Base-by-base conservation (phyloP, 2,329 filamentous ascomycete species). In the Mariannaea elegans region DNA sequence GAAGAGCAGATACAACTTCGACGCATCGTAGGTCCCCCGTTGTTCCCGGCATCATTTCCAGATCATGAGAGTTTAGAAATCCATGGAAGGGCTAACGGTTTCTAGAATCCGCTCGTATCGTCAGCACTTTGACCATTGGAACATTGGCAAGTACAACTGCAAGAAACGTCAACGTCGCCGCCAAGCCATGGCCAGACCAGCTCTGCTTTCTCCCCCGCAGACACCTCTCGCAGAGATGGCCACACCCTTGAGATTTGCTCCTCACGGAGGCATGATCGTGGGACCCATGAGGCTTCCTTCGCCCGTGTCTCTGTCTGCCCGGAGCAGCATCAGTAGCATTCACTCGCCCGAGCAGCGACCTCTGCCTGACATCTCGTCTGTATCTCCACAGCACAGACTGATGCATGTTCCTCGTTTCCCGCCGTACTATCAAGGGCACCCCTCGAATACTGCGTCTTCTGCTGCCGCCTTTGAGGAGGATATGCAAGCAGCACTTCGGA, bases 111-210 rank as follows among this genome's bases (percentile, higher is more conserved):
- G 82, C 50, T 80, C 82, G 3, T 84, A 83, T 64, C 75, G 81
- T 18, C 80, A 80, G n/a, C 75, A 79, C 34, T 77, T 84, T 61
- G 75, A 79, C 21, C 74, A 70, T 58, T 84, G 82, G 82, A 65
- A 72, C 4, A 64, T 82, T 39, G 69, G 72, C 65, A 84, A 84
- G 67, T 84, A 84, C 69, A 81, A 78, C 52, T 76, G 77, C 66
- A 78, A 73, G 62, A 73, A 72, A 48, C 71, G 72, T 38, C 44
- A 62, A 19, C 54, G 47, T 7, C 67, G 66, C 38, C 61, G 62
- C 23, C 44, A 55, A 45, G 55, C 58, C 10, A 44, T 61, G 24
- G 46, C 36, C 16, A 52, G 56, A 2, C 34, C 14, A 16, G 18
- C 61, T 7, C 61, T 64, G 14, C 62, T 56, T 7, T 68, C 69